Evolutionary conservation across 371 early-diverging fungal genomes (phyloP).

Genomic region (Neoconidiobolus thromboides): DNA sequence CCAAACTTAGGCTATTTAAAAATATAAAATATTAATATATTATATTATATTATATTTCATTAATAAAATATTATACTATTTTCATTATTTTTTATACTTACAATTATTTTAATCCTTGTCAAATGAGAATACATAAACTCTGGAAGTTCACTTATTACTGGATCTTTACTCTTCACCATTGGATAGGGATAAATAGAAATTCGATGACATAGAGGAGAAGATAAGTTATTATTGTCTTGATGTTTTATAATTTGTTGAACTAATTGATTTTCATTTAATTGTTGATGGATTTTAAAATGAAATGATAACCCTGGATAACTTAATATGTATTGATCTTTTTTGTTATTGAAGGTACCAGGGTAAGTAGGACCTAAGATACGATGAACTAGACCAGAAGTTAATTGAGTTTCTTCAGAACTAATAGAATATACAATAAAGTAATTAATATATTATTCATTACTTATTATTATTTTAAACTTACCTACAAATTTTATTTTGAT

Average conservation of each 20-base stretch:
- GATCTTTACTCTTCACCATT: no score
- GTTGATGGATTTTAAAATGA: neutral
- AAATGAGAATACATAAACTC: no score
- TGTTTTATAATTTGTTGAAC: neutral
- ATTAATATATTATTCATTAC: neutral
- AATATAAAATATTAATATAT: no score
- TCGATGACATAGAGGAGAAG: neutral
- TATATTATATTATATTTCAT: no score
- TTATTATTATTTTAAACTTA: constrained; percentile 9
- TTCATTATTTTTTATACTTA: no score
- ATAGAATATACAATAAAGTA: neutral
- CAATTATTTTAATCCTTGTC: no score
- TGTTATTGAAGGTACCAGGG: constrained; percentile 24
- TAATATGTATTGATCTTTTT: neutral
- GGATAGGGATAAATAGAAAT: neutral
- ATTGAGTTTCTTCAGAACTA: constrained; percentile 35
- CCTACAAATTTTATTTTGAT: constrained; percentile 43
- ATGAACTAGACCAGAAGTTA: constrained; percentile 45
- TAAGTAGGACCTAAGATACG: constrained; percentile 52
- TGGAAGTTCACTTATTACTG: no score
- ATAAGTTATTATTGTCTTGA: neutral
- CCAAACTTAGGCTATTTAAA: neutral
- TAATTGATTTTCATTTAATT: neutral
- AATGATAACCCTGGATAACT: neutral
- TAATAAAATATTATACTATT: no score